Base-by-base conservation (phyloP, 2,329 filamentous ascomycete genomes). In the Penicillium fuscoglaucum region DNA sequence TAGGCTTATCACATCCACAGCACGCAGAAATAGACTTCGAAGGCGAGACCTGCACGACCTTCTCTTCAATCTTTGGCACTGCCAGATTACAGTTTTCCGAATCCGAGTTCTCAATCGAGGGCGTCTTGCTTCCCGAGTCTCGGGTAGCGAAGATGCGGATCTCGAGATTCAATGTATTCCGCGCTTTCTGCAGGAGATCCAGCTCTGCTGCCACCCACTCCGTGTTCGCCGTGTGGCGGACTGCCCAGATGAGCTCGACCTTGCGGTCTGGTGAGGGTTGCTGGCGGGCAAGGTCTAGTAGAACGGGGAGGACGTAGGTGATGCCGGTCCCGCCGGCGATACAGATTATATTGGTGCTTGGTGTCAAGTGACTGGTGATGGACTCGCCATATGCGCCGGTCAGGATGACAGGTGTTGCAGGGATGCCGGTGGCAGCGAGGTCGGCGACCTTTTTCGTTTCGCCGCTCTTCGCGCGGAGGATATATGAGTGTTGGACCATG, bases 221-320 rank as follows among this genome's bases (percentile, higher is more conserved):
- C 17, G 84, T 70, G 60, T 89, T 83, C 7, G 72, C 69, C 7
- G 75, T 74, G 41, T 82, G 80, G 15, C 86, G 79, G 39, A 90
- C 78, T 1, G 83, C 82, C 87, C 87, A 90, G 56, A 89, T 76
- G n/a, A 90, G 81, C 65, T 87, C 82, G 2, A 89, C 69, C 59
- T 77, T 80, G 52, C 80, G 75, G 54, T 79, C 73, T 28, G 72
- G 70, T 15, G 57, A 60, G 19, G 41, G 75, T 63, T 10, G 78
- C 64, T 46, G 56, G 10, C 40, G 52, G 3, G 60, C 60, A 15
- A 66, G 62, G 0, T 68, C 69, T 19, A 85, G 70, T 0, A 85
- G 72, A 0, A 83, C 71, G 0, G 84, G 84, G 0, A 86, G 75
- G 0, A 84, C 79, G 65, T 83, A 84, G 0, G 83, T 83, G 35